phyloP scores from a whole-genome alignment of 1,139 yeast species.

The Spencermartinsiella ligniputridi region DNA sequence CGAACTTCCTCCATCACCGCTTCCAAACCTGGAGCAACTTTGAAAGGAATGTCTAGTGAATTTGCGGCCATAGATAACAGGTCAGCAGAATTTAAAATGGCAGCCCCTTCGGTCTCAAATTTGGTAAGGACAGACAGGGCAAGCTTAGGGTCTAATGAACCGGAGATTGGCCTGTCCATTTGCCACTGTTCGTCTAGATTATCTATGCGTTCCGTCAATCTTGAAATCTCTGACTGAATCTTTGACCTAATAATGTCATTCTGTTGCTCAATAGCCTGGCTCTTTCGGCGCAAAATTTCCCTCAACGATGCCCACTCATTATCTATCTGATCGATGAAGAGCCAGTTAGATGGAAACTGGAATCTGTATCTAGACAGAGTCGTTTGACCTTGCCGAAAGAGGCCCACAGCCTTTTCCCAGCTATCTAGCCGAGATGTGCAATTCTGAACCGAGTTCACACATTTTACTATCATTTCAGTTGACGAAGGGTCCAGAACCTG shows the following conservation, averaged over 20 bases:
- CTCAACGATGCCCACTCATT: slow-evolving; percentile 44
- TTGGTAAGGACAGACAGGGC: slow-evolving; percentile 48
- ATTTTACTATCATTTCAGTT: slow-evolving; percentile 35
- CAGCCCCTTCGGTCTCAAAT: slow-evolving; percentile 39
- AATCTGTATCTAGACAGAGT: slow-evolving; percentile 44
- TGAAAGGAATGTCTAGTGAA: slow-evolving; percentile 40
- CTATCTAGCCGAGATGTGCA: slow-evolving; percentile 25
- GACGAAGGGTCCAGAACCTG: slow-evolving; percentile 35
- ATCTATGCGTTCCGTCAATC: slow-evolving; percentile 37
- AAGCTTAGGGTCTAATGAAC: slow-evolving; percentile 41
- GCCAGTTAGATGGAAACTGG: slow-evolving; percentile 53
- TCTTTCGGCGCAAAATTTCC: slow-evolving; percentile 41
- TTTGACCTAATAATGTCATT: slow-evolving; percentile 41
- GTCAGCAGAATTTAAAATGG: slow-evolving; percentile 25
- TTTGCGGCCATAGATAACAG: slow-evolving; percentile 41
- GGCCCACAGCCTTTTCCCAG: slow-evolving; percentile 33
- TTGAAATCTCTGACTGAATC: slow-evolving; percentile 41
- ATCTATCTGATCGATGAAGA: slow-evolving; percentile 60
- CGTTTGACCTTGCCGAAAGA: slow-evolving; percentile 42
- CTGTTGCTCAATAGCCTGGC: slow-evolving; percentile 41
- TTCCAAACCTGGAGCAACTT: slow-evolving; percentile 32
- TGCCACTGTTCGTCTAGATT: slow-evolving; percentile 45
- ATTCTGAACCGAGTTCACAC: slow-evolving; percentile 36
- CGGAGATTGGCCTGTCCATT: slow-evolving; percentile 46
- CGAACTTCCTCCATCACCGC: slow-evolving; percentile 46